Base-by-base conservation (phyloP, 148 eudicot species). In the Selenicereus undatus region DNA sequence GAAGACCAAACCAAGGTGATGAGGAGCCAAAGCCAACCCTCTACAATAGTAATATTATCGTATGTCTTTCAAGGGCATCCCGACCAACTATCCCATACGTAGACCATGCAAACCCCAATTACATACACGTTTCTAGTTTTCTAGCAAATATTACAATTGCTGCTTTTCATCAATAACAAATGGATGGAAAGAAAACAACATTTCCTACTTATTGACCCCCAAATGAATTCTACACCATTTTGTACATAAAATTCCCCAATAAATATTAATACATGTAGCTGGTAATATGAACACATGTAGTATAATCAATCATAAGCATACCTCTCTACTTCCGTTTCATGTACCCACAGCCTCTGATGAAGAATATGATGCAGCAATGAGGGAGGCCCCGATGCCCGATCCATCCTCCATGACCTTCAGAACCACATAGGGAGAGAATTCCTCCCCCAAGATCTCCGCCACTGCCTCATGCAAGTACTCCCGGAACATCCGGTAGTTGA, bases 361-460 rank as follows among this genome's bases (percentile, higher is more conserved):
- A 8, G 71, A 88, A 81, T 90, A 81, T 1, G 90, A 82, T 43
- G 98, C 98, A 7, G 98, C 97, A 73, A 95, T 83, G 73, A 95
- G 93, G 50, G 97, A 97, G 8, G 97, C 97, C 48, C 98, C 97
- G 20, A 85, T 91, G 79, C 94, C 97, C 6, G 98, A 89, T 39
- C 98, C 98, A 76, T 93, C 97, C 87, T 93, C 93, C 24, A 88
- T 88, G 17, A 81, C 88, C 86, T 85, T 89, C n/a, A 95, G 87
- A 66, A 87, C 74, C 71, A 95, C 92, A 30, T 84, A 82, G 2
- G 90, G 87, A 20, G 97, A 84, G 2, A 89, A 43, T 8, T 95
- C 97, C 36, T 95, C 97, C 26, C 97, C 98, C 76, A 95, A 82
- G 74, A 95, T 93, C 58, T 92, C 91, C 1, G 90, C 86, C 58